These are phyloP conservation scores for Candida germanica DNA, from an alignment of 805 yeast species.

Conservation along the genomic window DNA sequence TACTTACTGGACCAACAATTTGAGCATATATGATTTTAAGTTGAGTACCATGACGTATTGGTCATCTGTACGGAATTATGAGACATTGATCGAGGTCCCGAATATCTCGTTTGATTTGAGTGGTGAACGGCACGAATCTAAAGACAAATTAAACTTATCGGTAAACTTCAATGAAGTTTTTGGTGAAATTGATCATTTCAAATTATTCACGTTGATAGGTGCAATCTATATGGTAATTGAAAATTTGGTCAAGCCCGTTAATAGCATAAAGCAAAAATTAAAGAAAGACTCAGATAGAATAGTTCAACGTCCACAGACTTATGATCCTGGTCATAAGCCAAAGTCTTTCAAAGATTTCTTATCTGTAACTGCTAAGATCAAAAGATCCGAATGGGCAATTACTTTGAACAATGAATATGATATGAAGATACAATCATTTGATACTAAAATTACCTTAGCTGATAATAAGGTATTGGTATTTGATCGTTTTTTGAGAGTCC, in stretches of 20 bases:
- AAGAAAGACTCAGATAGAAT: constrained; percentile 15
- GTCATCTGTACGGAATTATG: constrained; percentile 11
- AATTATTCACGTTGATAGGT: constrained; percentile 31
- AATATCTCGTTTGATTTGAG: constrained; percentile 9
- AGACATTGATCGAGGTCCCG: constrained; percentile 22
- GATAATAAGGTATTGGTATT: constrained; percentile 10
- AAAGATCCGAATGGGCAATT: constrained; percentile 22
- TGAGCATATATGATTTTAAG: constrained; percentile 16
- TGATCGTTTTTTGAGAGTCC: constrained; percentile 34
- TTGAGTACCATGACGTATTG: constrained; percentile 15
- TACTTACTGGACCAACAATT: constrained; percentile 22
- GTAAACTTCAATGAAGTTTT: constrained; percentile 15
- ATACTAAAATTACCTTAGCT: constrained; percentile 10
- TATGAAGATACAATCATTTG: constrained; percentile 43
- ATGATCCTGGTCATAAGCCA: background rate
- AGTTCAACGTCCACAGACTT: background rate
- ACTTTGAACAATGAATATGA: constrained; percentile 49
- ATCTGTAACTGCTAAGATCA: constrained; percentile 13
- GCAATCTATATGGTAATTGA: constrained; percentile 28
- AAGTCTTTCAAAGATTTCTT: constrained; percentile 3
- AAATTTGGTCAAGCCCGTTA: constrained; percentile 28
- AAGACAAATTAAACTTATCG: constrained; percentile 1
- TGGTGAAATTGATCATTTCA: constrained; percentile 26
- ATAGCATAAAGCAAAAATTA: constrained; percentile 20
- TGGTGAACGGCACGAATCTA: background rate